phyloP scores from a whole-genome alignment of 305 asterid genomes.

The Rubia occidens region DNA sequence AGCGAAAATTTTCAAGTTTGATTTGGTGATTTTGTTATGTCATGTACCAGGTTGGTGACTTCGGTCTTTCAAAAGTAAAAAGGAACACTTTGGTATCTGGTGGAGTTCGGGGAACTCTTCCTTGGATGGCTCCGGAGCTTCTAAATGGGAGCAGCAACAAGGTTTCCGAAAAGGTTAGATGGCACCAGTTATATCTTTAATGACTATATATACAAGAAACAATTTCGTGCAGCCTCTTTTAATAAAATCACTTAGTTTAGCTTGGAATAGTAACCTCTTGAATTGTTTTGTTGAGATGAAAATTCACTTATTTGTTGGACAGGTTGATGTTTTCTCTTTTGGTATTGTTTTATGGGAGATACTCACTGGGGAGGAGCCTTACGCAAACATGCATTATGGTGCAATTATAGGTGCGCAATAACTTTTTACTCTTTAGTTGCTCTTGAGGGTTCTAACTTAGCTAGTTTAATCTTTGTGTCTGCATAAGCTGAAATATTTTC shows the following conservation, averaged over 20 bases:
- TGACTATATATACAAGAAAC: not conserved
- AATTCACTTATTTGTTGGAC: conserved; percentile 18
- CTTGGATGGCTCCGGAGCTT: conserved; percentile 97
- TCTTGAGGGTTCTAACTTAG: not conserved
- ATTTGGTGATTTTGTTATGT: conserved; percentile 14
- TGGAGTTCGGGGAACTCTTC: conserved; percentile 95
- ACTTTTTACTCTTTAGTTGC: not conserved
- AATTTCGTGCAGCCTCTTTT: conserved; percentile 3
- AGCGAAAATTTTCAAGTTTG: conserved; percentile 5
- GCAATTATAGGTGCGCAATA: conserved; percentile 53
- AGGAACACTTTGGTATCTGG: conserved; percentile 87
- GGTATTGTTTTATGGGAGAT: conserved; percentile 96
- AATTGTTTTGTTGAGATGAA: not conserved
- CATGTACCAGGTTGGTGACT: conserved; percentile 38
- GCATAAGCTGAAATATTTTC: not conserved
- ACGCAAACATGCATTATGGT: conserved; percentile 93
- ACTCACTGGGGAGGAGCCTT: conserved; percentile 91
- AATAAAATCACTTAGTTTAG: not conserved
- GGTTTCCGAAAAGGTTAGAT: conserved; percentile 76
- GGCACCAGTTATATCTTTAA: not conserved
- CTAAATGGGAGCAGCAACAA: conserved; percentile 76
- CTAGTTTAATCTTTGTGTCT: not conserved
- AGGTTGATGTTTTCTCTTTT: conserved; percentile 91
- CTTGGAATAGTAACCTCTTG: not conserved
- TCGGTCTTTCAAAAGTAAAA: conserved; percentile 83